Conservation (phyloP, 805 yeast species). For the Yarrowia keelungensis region DNA sequence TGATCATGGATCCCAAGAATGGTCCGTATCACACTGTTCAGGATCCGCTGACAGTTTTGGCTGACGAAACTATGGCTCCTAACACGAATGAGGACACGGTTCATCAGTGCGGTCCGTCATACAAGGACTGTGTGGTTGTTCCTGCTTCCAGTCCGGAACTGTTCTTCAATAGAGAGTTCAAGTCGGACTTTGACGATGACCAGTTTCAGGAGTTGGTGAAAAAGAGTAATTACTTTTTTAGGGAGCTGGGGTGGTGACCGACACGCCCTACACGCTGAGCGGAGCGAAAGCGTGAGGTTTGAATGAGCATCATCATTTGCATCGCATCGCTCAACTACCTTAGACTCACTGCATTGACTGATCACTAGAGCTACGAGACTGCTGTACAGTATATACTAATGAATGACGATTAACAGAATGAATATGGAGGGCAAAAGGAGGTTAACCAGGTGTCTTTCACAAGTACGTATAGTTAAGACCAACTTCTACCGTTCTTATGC, state of each 20-base stretch:
- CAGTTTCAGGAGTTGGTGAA: neutral
- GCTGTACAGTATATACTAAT: too few relatives aligned
- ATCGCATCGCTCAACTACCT: too few relatives aligned
- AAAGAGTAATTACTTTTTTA: neutral
- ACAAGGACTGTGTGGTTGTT: conserved; percentile 16
- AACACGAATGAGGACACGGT: conserved; percentile 11
- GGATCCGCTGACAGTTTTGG: neutral
- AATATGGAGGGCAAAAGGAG: too few relatives aligned
- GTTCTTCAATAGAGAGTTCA: neutral
- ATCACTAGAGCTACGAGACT: too few relatives aligned
- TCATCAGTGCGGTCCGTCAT: conserved; percentile 2
- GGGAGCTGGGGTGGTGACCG: neutral
- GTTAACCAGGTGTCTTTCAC: too few relatives aligned
- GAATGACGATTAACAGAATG: too few relatives aligned
- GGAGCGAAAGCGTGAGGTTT: too few relatives aligned
- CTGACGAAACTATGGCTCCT: neutral
- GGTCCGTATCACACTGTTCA: neutral
- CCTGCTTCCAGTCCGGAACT: neutral
- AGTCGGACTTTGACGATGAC: neutral
- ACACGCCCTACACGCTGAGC: too few relatives aligned
- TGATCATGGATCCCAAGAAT: conserved; percentile 7
- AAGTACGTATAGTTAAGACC: too few relatives aligned
- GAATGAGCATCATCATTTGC: too few relatives aligned
- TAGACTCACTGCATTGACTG: too few relatives aligned
- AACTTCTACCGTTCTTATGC: too few relatives aligned